phyloP scores from a whole-genome alignment of 176 grass and related monocot genomes.

The Dactylis glomerata region DNA sequence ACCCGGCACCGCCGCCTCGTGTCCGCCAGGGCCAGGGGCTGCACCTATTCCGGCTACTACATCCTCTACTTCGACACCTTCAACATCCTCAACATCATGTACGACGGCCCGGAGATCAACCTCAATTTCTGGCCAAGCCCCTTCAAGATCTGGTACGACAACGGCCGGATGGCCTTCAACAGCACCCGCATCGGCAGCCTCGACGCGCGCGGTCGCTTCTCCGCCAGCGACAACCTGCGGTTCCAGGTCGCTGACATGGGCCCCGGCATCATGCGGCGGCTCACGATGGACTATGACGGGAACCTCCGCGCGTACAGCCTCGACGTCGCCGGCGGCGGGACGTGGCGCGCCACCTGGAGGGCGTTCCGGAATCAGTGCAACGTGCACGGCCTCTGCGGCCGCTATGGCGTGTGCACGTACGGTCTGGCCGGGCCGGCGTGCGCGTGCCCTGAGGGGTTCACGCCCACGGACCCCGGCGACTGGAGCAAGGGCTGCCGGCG shows the following conservation, averaged over 20 bases:
- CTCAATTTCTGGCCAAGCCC: constrained; percentile 67
- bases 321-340: not conserved
- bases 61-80: constrained; percentile 56
- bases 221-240: constrained; percentile 35
- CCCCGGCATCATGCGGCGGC: constrained; percentile 33
- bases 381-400: constrained; percentile 57
- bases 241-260: constrained; percentile 53
- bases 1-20: constrained; percentile 45
- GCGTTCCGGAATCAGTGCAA: constrained; percentile 36
- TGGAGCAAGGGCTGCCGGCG: constrained; percentile 70
- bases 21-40: constrained; percentile 25
- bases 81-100: constrained; percentile 60
- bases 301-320: constrained; percentile 71
- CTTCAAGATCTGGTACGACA: constrained; percentile 32
- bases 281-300: constrained; percentile 72
- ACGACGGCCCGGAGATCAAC: constrained; percentile 51
- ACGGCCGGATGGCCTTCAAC: constrained; percentile 53
- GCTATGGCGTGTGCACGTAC: constrained; percentile 49
- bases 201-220: constrained; percentile 38
- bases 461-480: constrained; percentile 23
- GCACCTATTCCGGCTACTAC: constrained; percentile 41
- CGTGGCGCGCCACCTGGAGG: constrained; percentile 48
- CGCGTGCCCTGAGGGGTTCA: constrained; percentile 50
- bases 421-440: constrained; percentile 12
- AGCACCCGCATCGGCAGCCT: constrained; percentile 44